phyloP scores from a whole-genome alignment of 352 stramenopile species.

The Globisporangium takayamanum region DNA sequence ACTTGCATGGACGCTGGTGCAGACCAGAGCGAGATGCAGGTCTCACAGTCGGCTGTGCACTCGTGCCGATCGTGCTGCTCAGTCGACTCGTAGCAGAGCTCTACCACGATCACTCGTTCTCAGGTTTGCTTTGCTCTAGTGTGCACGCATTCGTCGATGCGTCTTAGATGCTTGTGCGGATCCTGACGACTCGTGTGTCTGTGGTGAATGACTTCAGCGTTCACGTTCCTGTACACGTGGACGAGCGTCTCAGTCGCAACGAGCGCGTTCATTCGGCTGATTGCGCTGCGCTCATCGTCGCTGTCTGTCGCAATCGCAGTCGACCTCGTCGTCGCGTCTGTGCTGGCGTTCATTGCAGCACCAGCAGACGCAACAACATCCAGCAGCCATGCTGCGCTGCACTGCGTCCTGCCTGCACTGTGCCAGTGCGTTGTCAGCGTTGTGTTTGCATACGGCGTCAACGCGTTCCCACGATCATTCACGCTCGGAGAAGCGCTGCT shows the following conservation, averaged over 20 bases:
- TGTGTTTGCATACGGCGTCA: constrained; percentile 35
- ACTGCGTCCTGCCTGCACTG: constrained; percentile 28
- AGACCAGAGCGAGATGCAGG: constrained; percentile 55
- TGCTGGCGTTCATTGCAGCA: constrained; percentile 13
- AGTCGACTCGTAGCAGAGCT: constrained; percentile 42
- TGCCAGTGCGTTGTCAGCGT: constrained; percentile 25
- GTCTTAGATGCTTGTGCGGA: background rate
- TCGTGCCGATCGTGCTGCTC: constrained; percentile 51
- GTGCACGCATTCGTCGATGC: background rate
- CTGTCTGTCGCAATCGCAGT: constrained; percentile 30
- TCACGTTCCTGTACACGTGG: constrained; percentile 56
- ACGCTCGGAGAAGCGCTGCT: constrained; percentile 68
- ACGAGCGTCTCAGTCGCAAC: constrained; percentile 38
- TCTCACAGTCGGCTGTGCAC: constrained; percentile 47
- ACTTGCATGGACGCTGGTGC: background rate
- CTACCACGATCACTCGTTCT: constrained; percentile 19
- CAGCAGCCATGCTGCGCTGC: constrained; percentile 5
- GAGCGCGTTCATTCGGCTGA: constrained; percentile 40
- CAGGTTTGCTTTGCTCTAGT: constrained; percentile 10
- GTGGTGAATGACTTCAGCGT: constrained; percentile 10
- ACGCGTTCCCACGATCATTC: constrained; percentile 52
- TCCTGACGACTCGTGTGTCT: background rate
- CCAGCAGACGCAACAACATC: constrained; percentile 4
- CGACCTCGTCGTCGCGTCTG: constrained; percentile 32
- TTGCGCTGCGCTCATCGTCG: constrained; percentile 28